phyloP scores from a whole-genome alignment of 108 stramenopile genomes.

The Cyclotella atomus region DNA sequence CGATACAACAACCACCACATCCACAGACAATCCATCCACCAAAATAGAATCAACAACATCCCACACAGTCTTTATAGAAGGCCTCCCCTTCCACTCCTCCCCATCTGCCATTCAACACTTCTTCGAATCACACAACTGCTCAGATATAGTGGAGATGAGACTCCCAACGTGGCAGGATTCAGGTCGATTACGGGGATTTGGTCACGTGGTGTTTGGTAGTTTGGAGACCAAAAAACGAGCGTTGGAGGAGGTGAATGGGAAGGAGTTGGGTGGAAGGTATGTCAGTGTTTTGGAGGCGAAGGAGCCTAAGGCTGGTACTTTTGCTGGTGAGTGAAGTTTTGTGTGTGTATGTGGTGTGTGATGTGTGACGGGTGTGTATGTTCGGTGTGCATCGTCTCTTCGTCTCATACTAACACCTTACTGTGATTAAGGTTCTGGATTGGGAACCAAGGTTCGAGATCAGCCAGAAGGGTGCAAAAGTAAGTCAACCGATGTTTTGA shows the following conservation, averaged over 20 bases:
- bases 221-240: slow-evolving; percentile 57
- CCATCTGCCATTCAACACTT: slow-evolving; percentile 77
- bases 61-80: slow-evolving; percentile 90
- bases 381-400: too few species aligned
- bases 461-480: slow-evolving; percentile 8
- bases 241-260: slow-evolving; percentile 65
- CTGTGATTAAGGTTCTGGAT: background rate
- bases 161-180: slow-evolving; percentile 95
- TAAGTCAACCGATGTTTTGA: background rate
- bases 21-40: background rate
- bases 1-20: slow-evolving; percentile 35
- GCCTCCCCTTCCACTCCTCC: slow-evolving; percentile 83
- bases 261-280: slow-evolving; percentile 82
- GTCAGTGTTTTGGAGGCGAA: slow-evolving; percentile 77
- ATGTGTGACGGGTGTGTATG: background rate
- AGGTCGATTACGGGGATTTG: slow-evolving; percentile 91
- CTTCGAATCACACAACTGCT: slow-evolving; percentile 61
- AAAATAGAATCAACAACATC: slow-evolving; percentile 33
- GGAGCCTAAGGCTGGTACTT: slow-evolving; percentile 49
- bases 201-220: slow-evolving; percentile 87
- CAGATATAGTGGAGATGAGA: slow-evolving; percentile 77
- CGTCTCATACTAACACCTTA: too few species aligned
- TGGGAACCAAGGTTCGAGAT: background rate
- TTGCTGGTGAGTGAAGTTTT: slow-evolving; percentile 25
- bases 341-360: background rate